Conservation (phyloP, 1,284 basidiomycete genomes). For the Trametes versicolor region DNA sequence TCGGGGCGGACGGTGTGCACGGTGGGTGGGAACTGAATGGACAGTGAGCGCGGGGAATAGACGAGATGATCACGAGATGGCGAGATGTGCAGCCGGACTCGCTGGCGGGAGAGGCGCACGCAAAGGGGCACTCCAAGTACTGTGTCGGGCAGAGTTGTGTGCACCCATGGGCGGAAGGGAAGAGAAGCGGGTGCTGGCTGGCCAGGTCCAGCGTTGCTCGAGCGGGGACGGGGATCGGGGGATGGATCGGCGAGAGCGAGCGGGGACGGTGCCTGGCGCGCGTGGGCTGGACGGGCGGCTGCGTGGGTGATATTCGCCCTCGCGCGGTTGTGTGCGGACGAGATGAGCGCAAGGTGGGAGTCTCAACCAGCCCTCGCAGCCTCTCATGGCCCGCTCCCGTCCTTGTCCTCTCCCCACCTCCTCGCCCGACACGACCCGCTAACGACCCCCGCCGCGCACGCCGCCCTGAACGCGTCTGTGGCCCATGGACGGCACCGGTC, state of each 20-base stretch:
- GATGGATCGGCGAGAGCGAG: not conserved
- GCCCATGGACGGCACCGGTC: conserved; percentile 11
- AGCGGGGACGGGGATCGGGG: not conserved
- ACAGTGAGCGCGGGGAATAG: not conserved
- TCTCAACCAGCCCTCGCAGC: not conserved
- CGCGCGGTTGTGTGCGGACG: not conserved
- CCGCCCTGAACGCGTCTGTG: not conserved
- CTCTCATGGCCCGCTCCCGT: not conserved
- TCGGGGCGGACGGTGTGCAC: not conserved
- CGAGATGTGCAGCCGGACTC: not conserved
- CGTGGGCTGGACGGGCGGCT: not conserved
- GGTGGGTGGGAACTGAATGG: not conserved
- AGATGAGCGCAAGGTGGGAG: not conserved
- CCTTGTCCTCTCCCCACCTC: not conserved
- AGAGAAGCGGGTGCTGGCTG: not conserved
- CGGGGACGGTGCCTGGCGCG: not conserved
- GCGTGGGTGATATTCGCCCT: not conserved
- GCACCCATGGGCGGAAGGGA: not conserved
- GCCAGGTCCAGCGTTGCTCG: not conserved
- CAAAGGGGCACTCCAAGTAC: not conserved
- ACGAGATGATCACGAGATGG: conserved; percentile 5
- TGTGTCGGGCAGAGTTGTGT: not conserved
- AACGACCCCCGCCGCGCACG: not conserved
- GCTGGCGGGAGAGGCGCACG: not conserved
- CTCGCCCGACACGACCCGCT: not conserved